Percentiles rank a stretch among this genome's conserved stretches.
Conservation (phyloP, 352 stramenopile species). For the Phytophthora ohioensis region DNA sequence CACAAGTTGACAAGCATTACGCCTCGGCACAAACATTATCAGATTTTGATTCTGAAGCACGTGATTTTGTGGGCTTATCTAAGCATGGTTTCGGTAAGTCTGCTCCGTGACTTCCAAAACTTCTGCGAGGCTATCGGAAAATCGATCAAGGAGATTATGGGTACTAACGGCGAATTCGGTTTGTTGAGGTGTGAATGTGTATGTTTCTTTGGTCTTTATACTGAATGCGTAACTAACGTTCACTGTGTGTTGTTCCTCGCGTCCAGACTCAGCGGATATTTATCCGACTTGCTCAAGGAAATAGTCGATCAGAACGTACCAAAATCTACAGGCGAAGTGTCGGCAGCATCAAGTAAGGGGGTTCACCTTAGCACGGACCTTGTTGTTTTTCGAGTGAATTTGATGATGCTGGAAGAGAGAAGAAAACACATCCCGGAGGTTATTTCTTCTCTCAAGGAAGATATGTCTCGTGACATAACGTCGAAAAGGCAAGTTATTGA, state of each 20-base stretch:
- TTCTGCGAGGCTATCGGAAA: conserved; percentile 3
- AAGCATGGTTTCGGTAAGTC: neutral
- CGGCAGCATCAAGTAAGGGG: too few relatives aligned
- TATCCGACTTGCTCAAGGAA: neutral
- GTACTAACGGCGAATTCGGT: neutral
- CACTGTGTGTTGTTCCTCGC: neutral
- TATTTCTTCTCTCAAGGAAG: neutral
- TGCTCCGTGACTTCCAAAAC: neutral
- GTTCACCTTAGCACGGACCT: neutral
- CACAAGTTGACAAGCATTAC: neutral
- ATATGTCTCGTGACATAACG: neutral
- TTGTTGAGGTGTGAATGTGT: conserved; percentile 1
- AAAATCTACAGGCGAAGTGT: too few relatives aligned
- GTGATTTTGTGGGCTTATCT: conserved; percentile 9
- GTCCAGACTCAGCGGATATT: neutral
- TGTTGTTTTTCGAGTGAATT: neutral
- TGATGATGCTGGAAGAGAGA: neutral
- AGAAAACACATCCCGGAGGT: neutral
- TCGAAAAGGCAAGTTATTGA: neutral
- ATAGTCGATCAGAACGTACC: too few relatives aligned
- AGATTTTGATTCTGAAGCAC: conserved; percentile 10
- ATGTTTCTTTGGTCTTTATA: neutral
- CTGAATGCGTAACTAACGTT: neutral
- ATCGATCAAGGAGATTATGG: neutral
- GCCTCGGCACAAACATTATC: neutral